phyloP scores from a whole-genome alignment of 352 stramenopile genomes.

The Pythium guiyangense region DNA sequence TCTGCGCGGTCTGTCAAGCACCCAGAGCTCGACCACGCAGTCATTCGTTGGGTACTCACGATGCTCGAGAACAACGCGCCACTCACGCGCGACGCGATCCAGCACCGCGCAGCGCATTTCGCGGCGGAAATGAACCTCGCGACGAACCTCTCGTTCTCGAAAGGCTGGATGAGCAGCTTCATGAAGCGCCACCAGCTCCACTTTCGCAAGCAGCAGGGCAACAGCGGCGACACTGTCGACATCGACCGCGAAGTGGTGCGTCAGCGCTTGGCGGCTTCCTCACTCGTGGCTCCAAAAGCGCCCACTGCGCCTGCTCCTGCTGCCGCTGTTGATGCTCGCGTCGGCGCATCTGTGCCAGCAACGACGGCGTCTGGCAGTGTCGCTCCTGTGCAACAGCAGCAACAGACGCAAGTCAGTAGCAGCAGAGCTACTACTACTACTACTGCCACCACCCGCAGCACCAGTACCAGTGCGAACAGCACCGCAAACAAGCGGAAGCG shows the following conservation, averaged over 20 bases:
- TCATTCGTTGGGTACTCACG: constrained; percentile 41
- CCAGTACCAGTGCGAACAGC: background rate
- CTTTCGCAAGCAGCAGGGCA: constrained; percentile 20
- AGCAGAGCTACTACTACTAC: background rate
- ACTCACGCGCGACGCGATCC: constrained; percentile 28
- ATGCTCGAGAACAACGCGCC: constrained; percentile 20
- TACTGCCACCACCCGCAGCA: no score
- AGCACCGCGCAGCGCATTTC: constrained; percentile 29
- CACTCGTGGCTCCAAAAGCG: background rate
- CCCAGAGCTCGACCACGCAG: constrained; percentile 39
- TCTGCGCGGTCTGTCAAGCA: constrained; percentile 40
- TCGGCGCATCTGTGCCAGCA: background rate
- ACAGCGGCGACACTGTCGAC: constrained; percentile 1
- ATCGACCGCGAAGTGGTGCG: constrained; percentile 10
- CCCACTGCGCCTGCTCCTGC: background rate
- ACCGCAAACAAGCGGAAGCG: background rate
- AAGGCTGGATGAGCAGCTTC: constrained; percentile 58
- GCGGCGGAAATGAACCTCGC: constrained; percentile 33
- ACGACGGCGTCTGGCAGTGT: background rate
- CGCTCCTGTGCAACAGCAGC: background rate
- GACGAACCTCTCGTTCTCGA: constrained; percentile 46
- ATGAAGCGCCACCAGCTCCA: constrained; percentile 49
- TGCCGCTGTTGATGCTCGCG: background rate
- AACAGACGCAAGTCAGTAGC: background rate
- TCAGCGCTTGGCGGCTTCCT: constrained; percentile 3